These are phyloP conservation scores for Solanum lignicaule DNA, from an alignment of 257 asterid species.

Conservation along the genomic window DNA sequence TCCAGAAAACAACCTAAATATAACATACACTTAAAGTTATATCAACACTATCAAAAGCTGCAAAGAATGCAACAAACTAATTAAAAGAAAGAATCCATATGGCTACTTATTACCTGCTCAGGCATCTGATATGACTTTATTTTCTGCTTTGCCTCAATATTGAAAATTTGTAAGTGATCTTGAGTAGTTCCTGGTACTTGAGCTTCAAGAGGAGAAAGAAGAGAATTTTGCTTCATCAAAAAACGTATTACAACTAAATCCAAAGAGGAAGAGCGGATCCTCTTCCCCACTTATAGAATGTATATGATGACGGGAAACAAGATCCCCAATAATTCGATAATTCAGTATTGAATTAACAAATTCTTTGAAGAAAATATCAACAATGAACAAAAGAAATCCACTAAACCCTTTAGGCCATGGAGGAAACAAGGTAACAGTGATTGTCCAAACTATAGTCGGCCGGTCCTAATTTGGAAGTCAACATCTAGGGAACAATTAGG, in stretches of 20 bases:
- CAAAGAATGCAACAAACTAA: neutral
- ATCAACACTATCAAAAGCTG: neutral
- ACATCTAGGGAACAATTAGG: neutral
- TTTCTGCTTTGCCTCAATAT: conserved; percentile 92
- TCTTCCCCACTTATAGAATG: neutral
- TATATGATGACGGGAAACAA: neutral
- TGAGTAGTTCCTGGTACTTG: conserved; percentile 93
- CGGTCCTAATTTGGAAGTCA: neutral
- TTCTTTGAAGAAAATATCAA: neutral
- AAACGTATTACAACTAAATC: neutral
- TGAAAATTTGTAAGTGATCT: conserved; percentile 95
- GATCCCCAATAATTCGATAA: neutral
- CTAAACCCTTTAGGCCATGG: neutral
- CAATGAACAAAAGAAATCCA: neutral
- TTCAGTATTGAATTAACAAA: neutral
- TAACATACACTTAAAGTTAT: neutral
- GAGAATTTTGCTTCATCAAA: neutral
- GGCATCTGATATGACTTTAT: conserved; percentile 96
- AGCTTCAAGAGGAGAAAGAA: conserved; percentile 47
- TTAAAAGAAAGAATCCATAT: neutral
- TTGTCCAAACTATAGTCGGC: neutral
- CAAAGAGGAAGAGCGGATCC: neutral
- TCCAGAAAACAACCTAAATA: conserved; percentile 91
- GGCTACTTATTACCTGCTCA: conserved; percentile 63
- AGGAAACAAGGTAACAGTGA: neutral